These are phyloP conservation scores for Russula sp. DNA, from an alignment of 768 basidiomycete species.

Conservation along the genomic window DNA sequence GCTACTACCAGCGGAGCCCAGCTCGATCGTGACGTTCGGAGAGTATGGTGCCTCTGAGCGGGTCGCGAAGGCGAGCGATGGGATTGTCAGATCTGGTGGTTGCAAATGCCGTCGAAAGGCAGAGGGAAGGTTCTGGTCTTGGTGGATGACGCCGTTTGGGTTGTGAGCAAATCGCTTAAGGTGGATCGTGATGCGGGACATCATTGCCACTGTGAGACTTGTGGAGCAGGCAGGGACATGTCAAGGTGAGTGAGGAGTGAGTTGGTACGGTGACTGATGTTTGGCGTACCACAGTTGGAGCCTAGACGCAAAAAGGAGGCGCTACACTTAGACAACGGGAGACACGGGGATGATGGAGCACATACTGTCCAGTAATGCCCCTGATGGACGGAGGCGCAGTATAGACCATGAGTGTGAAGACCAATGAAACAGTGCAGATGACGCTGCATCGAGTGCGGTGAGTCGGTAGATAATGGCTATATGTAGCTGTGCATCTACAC, in stretches of 20 bases:
- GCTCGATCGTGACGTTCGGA: neutral
- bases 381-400: slow-evolving; percentile 26
- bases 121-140: neutral
- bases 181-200: slow-evolving; percentile 60
- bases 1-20: too few relatives aligned
- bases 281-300: slow-evolving; percentile 6
- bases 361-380: slow-evolving; percentile 33
- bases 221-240: too few relatives aligned
- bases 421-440: slow-evolving; percentile 33
- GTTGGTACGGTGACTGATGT: too few relatives aligned
- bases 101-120: neutral
- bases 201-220: slow-evolving; percentile 48
- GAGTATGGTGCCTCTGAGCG: neutral
- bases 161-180: slow-evolving; percentile 30
- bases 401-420: slow-evolving; percentile 34
- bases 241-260: neutral
- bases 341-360: neutral
- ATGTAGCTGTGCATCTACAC: neutral
- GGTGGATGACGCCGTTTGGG: neutral
- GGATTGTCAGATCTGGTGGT: neutral
- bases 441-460: slow-evolving; percentile 23
- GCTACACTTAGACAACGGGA: neutral
- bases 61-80: neutral
- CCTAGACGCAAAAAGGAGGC: neutral
- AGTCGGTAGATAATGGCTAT: neutral